These are phyloP conservation scores for Phytophthora hybrid DNA, from an alignment of 352 stramenopile genomes.

Conservation along the genomic window DNA sequence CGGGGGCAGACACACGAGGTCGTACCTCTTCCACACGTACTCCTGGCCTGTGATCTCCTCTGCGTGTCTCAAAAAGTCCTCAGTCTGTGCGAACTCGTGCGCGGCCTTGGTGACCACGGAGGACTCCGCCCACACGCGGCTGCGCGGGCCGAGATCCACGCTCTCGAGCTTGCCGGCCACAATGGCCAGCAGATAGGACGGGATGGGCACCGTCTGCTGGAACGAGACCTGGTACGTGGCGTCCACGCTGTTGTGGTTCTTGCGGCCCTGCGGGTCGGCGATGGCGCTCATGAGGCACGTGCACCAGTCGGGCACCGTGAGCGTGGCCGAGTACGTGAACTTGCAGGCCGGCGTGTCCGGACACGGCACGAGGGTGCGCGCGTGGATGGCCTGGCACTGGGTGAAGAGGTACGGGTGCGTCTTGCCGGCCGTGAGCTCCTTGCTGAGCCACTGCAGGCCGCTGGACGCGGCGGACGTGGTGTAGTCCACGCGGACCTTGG, in stretches of 20 bases:
- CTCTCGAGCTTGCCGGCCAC: constrained; percentile 92
- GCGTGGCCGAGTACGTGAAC: constrained; percentile 94
- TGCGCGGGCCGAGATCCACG: constrained; percentile 87
- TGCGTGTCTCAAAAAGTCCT: constrained; percentile 92
- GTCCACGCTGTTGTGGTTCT: constrained; percentile 35
- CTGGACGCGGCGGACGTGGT: constrained; percentile 69
- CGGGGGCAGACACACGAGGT: constrained; percentile 97
- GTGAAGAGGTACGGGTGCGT: constrained; percentile 96
- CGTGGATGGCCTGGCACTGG: constrained; percentile 96
- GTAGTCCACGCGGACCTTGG: constrained; percentile 84
- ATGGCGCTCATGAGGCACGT: constrained; percentile 94
- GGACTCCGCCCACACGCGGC: constrained; percentile 95
- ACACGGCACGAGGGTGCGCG: constrained; percentile 95
- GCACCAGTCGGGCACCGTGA: constrained; percentile 93
- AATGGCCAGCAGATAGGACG: constrained; percentile 96
- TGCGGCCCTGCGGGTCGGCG: constrained; percentile 32
- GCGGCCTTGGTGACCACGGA: constrained; percentile 92
- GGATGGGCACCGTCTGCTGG: constrained; percentile 93
- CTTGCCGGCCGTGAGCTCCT: constrained; percentile 95
- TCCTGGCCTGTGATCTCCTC: constrained; percentile 92
- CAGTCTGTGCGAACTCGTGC: constrained; percentile 96
- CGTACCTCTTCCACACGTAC: constrained; percentile 98
- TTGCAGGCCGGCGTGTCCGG: constrained; percentile 95
- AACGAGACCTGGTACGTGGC: constrained; percentile 73
- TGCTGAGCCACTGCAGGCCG: constrained; percentile 93